These are phyloP conservation scores for Lenzites betulinus DNA, from an alignment of 768 basidiomycete species.

Conservation along the genomic window DNA sequence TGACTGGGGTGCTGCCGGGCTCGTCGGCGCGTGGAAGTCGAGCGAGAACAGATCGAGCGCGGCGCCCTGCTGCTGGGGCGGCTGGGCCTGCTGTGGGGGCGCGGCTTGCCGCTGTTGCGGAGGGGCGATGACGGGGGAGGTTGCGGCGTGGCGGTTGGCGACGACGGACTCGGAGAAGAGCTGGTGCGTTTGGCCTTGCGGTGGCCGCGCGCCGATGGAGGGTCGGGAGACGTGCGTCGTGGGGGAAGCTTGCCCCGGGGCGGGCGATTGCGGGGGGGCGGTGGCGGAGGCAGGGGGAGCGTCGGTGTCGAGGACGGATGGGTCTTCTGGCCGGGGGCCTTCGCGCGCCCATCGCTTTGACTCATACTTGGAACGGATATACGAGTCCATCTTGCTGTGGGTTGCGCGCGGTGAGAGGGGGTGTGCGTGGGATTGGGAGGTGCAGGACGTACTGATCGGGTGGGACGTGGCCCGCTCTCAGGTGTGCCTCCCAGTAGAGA, in stretches of 20 bases:
- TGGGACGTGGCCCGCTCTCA: conserved; percentile 88
- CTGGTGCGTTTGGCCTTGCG: conserved; percentile 56
- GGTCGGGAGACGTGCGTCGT: conserved; percentile 28
- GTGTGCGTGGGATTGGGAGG: neutral
- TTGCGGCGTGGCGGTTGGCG: conserved; percentile 10
- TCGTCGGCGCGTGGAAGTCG: conserved; percentile 74
- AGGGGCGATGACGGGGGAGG: neutral
- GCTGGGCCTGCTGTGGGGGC: conserved; percentile 26
- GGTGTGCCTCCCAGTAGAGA: conserved; percentile 95
- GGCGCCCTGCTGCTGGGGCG: conserved; percentile 28
- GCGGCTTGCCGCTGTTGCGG: conserved; percentile 4
- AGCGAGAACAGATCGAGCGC: conserved; percentile 78
- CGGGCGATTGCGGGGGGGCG: conserved; percentile 17
- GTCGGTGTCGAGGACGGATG: conserved; percentile 67
- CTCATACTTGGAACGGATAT: conserved; percentile 97
- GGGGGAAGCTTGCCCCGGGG: conserved; percentile 14
- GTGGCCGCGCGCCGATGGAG: conserved; percentile 28
- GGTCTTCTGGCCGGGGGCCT: conserved; percentile 83
- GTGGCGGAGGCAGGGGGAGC: conserved; percentile 29
- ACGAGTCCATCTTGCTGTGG: conserved; percentile 95
- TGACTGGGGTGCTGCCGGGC: conserved; percentile 27
- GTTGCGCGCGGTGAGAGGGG: neutral
- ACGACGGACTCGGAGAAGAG: conserved; percentile 47
- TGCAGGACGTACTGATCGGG: conserved; percentile 84
- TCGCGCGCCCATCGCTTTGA: conserved; percentile 90